phyloP scores from a whole-genome alignment of 129 eudicot species.

The Centaurea solstitialis region DNA sequence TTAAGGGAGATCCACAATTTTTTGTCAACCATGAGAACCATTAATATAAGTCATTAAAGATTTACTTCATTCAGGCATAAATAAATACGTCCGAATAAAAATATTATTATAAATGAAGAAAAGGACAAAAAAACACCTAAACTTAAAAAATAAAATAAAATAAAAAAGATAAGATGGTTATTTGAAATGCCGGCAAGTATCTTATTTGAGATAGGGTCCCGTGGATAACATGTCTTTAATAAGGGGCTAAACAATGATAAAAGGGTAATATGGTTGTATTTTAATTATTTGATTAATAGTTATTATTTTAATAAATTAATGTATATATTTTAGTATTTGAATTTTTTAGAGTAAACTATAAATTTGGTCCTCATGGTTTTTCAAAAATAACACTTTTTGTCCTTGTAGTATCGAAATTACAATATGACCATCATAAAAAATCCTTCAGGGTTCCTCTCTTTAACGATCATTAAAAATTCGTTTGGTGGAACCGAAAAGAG shows the following conservation, averaged over 20 bases:
- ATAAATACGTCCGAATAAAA: neutral
- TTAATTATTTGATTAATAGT: neutral
- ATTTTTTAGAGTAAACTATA: neutral
- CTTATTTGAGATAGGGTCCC: slow-evolving; percentile 21
- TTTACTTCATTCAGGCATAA: neutral
- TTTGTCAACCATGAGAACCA: neutral
- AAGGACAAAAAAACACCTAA: neutral
- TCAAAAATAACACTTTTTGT: no score
- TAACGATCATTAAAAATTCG: no score
- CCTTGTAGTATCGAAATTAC: no score
- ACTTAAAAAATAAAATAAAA: neutral
- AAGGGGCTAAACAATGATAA: neutral
- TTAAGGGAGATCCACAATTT: neutral
- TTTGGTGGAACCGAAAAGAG: no score
- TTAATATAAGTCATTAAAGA: neutral
- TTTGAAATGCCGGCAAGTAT: slow-evolving; percentile 19
- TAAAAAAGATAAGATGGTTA: neutral
- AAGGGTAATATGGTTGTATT: neutral
- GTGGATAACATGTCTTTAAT: slow-evolving; percentile 18
- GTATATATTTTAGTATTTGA: neutral
- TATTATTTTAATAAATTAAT: neutral
- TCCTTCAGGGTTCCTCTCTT: no score
- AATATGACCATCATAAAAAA: no score
- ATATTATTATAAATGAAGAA: neutral
- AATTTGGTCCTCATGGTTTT: no score